Percentiles rank a stretch among this genome's conserved stretches.
phyloP scores from a whole-genome alignment of 2,329 filamentous ascomycete species.

The Rugonectria rugulosa region DNA sequence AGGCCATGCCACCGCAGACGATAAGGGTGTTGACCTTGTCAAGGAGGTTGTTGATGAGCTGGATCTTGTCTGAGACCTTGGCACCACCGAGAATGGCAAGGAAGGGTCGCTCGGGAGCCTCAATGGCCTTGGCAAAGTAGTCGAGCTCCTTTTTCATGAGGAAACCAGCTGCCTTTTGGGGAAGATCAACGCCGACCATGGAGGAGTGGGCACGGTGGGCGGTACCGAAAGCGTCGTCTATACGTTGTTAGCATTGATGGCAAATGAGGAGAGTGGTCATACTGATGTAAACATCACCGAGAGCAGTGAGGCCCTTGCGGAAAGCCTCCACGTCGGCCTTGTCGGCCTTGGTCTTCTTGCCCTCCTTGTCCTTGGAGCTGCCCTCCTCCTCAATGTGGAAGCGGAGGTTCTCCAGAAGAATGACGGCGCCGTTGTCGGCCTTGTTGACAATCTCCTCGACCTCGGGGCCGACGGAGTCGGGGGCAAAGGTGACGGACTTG shows the following conservation, averaged over 20 bases:
- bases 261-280: constrained; percentile 48
- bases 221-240: constrained; percentile 97
- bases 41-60: constrained; percentile 98
- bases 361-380: constrained; percentile 89
- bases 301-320: constrained; percentile 90
- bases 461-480: constrained; percentile 89
- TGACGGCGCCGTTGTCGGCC: constrained; percentile 80
- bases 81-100: constrained; percentile 97
- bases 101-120: constrained; percentile 93
- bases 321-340: constrained; percentile 92
- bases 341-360: constrained; percentile 98
- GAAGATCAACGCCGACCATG: constrained; percentile 96
- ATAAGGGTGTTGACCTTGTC: constrained; percentile 97
- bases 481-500: constrained; percentile 85
- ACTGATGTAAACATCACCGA: constrained; percentile 98
- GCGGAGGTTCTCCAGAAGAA: constrained; percentile 96
- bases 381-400: constrained; percentile 99
- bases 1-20: constrained; percentile 97
- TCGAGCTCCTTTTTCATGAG: constrained; percentile 99
- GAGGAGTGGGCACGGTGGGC: constrained; percentile 98
- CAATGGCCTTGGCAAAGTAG: constrained; percentile 97
- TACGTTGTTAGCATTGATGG: constrained; percentile 29
- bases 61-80: constrained; percentile 99
- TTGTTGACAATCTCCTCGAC: constrained; percentile 90
- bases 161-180: constrained; percentile 97